Conservation (phyloP, 208 protist species). For the Crithidia fasciculata region DNA sequence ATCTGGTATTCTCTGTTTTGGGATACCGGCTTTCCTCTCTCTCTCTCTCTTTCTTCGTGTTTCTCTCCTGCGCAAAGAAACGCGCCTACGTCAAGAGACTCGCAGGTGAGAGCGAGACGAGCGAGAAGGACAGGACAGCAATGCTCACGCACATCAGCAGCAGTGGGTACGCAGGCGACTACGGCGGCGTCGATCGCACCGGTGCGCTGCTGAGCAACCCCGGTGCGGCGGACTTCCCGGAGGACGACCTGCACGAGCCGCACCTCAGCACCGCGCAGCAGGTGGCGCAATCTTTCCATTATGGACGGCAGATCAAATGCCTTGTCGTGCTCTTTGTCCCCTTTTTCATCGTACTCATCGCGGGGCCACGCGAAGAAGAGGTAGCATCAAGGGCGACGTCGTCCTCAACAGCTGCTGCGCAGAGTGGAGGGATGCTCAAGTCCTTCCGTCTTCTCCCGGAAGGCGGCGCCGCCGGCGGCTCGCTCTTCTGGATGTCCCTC, state of each 20-base stretch:
- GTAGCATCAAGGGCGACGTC: not conserved
- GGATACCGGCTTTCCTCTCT: too few species aligned
- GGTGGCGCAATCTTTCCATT: conserved; percentile 24
- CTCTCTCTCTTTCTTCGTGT: conserved; percentile 13
- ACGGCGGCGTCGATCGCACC: conserved; percentile 21
- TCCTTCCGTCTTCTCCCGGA: not conserved
- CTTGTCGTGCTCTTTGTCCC: conserved; percentile 29
- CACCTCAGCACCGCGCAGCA: conserved; percentile 22
- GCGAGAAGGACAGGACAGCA: too few species aligned
- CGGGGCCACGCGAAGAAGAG: not conserved
- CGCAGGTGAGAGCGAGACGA: too few species aligned
- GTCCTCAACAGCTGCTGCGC: not conserved
- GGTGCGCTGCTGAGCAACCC: conserved; percentile 29
- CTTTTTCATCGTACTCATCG: conserved; percentile 15
- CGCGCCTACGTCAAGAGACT: too few species aligned
- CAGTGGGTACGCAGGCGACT: conserved; percentile 3
- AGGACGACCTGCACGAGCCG: conserved; percentile 43
- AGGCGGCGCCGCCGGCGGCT: not conserved
- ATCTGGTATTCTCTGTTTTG: too few species aligned
- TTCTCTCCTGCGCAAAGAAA: not conserved
- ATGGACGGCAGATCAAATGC: conserved; percentile 34
- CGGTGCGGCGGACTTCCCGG: conserved; percentile 38
- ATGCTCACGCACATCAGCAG: conserved; percentile 9
- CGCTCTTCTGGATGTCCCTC: conserved; percentile 38
- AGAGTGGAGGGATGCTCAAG: not conserved